Evolutionary conservation across 2,329 filamentous ascomycete species (phyloP).

Genomic region (Biscogniauxia mediterranea): DNA sequence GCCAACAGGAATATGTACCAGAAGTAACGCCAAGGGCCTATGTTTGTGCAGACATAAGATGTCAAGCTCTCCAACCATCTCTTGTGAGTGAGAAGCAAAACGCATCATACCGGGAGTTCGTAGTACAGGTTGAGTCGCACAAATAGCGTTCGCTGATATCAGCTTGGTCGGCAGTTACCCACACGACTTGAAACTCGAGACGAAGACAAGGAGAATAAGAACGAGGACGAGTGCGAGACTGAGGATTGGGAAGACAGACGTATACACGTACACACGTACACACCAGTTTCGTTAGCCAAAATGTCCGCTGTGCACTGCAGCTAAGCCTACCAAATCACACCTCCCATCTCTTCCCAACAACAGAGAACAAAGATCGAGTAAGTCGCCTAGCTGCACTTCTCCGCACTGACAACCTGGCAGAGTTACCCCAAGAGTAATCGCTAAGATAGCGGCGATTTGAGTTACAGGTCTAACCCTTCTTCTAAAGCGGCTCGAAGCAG

Average conservation of each 20-base stretch:
- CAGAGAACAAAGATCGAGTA: not conserved
- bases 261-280: not conserved
- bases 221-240: too few relatives aligned
- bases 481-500: too few relatives aligned
- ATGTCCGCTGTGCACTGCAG: not conserved
- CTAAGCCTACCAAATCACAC: not conserved
- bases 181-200: conserved; percentile 5
- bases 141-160: conserved; percentile 14
- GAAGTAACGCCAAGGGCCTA: conserved; percentile 11
- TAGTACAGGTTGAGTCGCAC: conserved; percentile 19
- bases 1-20: conserved; percentile 11
- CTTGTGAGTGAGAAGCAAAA: conserved; percentile 16
- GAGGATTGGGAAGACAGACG: not conserved
- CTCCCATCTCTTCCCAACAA: not conserved
- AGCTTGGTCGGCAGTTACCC: conserved; percentile 22
- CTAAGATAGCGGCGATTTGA: not conserved
- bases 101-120: conserved; percentile 17
- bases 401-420: not conserved
- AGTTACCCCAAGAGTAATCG: not conserved
- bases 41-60: conserved; percentile 16
- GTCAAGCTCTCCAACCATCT: conserved; percentile 23
- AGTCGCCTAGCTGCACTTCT: not conserved
- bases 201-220: conserved; percentile 7
- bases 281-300: not conserved
- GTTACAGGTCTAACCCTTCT: not conserved